Evolutionary conservation across 345 rosid species (phyloP), one percentile per base, ranked within the genome.

Genomic region (Turritis glabra): DNA sequence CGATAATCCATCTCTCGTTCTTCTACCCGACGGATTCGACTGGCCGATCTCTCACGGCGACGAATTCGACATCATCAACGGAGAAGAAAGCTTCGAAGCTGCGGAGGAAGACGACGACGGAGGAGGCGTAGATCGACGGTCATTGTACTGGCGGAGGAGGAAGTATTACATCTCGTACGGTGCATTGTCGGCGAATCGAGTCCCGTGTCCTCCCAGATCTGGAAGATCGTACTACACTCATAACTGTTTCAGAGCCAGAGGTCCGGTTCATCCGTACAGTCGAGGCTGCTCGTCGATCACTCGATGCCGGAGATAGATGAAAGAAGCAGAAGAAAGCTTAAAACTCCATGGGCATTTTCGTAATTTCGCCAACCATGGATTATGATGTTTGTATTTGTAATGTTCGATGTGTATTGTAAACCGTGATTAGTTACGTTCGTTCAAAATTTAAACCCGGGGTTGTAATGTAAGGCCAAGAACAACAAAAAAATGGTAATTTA

Each of bases 181-280:
- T 12, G 96, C 97, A 56, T 78, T 95, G 14, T 74, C 97, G 19
- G 99, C 97, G 3, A 84, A 91, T 73, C 67, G 97, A 46, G 71
- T 95, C 25, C 97, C 96, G 2, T 95, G 99, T 68, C 99, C 99
- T 7, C 90, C 99, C 0, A 83, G 97, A 19, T 91, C 97, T 9
- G 97, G 98, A 27, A 87, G 98, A 83, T 91, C 98, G 9, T 94
- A 91, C 68, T 94, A 94, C 60, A 88, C 96, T 41, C 92, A 82
- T 61, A 86, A 91, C 80, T 95, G 97, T 67, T 91, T 77, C 86
- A 74, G 80, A 32, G 82, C 84, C 2, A 65, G 86, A 19, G 88
- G 85, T 5, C 89, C 93, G 0, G 96, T 86, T 2, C 88, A 90
- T 60, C 97, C 98, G 0, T 94, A 91, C 81, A 57, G 46, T 17